Base-by-base conservation (phyloP, 2,329 filamentous ascomycete species). In the Cladophialophora chaetospira region DNA sequence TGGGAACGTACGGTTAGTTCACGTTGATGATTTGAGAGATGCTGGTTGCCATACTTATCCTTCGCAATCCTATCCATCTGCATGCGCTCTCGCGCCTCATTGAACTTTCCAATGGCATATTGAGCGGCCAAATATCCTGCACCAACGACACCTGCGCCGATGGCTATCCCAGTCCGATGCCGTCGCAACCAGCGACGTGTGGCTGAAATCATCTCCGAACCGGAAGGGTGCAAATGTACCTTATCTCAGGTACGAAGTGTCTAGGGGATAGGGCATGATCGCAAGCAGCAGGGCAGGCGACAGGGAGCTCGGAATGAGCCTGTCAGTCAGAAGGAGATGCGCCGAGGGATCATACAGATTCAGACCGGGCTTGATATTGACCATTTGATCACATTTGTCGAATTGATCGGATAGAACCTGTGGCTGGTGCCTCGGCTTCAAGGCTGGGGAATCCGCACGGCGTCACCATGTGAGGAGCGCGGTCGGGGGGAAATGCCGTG, bases 51-150 rank as follows among this genome's bases (percentile, higher is more conserved):
- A 67, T 77, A 97, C 93, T 99, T 99, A 77, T 99, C 94, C 72
- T 93, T 92, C 50, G 93, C 89, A 71, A 97, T 95, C 68, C 91
- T 87, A 70, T 97, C 94, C 73, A 91, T 93, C 75, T 88, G 92
- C 89, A 97, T 95, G 72, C 93, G 91, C 82, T 97, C 91, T 65
- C 92, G 86, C 67, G 93, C 91, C 74, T 97, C 92, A 64, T 88
- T 88, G 69, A 97, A 87, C 81, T 96, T 97, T 68, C 83, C 84
- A 69, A 97, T 74, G 65, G 96, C 85, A 86, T 97, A 99, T 74
- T 96, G 91, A 35, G 90, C 91, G 54, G 89, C 92, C 59, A 97
- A 77, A 75, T 99, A 99, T 65, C 91, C 91, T 51, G 88, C 90
- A 65, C 93, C 92, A 64, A 97, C 77, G 65, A 97, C 83, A 63